Conservation (phyloP, 345 rosid genomes). For the Heritiera fomes region DNA sequence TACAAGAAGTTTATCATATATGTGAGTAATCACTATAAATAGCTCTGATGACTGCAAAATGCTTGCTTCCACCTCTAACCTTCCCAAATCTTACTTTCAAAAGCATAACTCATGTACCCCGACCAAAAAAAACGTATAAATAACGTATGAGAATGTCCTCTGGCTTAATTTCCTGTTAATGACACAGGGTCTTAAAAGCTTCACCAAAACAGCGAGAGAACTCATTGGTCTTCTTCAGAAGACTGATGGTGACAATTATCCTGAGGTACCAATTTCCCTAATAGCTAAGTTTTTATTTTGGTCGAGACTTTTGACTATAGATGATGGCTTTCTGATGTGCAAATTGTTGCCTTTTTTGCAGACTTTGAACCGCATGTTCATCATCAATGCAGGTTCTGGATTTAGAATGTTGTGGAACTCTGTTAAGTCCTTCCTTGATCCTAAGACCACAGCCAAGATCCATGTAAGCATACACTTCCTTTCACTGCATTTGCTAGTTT, state of each 20-base stretch:
- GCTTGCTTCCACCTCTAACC: background rate
- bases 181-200: constrained; percentile 80
- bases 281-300: background rate
- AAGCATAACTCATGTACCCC: background rate
- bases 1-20: background rate
- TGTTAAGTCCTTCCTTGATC: constrained; percentile 92
- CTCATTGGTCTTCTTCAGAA: constrained; percentile 78
- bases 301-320: background rate
- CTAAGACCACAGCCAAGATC: constrained; percentile 94
- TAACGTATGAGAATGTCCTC: background rate
- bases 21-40: background rate
- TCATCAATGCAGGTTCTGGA: constrained; percentile 98
- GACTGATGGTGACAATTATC: constrained; percentile 92
- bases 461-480: constrained; percentile 52
- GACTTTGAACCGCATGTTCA: constrained; percentile 97
- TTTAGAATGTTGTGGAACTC: constrained; percentile 99
- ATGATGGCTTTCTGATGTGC: constrained; percentile 7
- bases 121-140: background rate
- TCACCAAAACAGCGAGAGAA: constrained; percentile 91
- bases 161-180: constrained; percentile 12
- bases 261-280: constrained; percentile 59
- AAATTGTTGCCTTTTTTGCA: constrained; percentile 31
- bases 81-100: constrained; percentile 6
- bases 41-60: background rate
- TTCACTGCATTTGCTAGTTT: constrained; percentile 3